phyloP scores from a whole-genome alignment of 345 rosid genomes.

The Sisymbrium irio region DNA sequence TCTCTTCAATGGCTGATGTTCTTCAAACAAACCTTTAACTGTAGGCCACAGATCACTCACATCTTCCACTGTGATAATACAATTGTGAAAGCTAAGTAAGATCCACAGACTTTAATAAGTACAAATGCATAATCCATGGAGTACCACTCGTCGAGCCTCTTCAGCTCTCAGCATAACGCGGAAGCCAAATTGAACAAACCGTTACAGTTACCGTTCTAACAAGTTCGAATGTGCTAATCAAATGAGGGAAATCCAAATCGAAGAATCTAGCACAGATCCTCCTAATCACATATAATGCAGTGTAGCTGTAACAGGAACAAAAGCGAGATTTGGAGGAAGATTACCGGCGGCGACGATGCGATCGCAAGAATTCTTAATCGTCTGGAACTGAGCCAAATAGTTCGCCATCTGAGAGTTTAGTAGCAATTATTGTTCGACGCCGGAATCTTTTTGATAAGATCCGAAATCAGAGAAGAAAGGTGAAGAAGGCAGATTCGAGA shows the following conservation, averaged over 20 bases:
- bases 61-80: conserved; percentile 68
- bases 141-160: no score
- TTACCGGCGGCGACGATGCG: conserved; percentile 84
- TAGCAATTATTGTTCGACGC: background rate
- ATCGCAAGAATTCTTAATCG: conserved; percentile 70
- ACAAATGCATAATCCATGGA: no score
- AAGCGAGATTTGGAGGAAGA: conserved; percentile 3
- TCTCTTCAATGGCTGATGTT: conserved; percentile 62
- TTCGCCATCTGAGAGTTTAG: conserved; percentile 69
- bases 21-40: conserved; percentile 67
- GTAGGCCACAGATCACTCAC: conserved; percentile 93
- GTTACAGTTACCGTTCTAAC: no score
- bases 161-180: no score
- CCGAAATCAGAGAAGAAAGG: background rate
- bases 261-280: background rate
- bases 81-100: no score
- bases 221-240: no score
- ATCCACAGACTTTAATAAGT: no score
- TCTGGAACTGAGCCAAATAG: conserved; percentile 86
- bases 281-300: background rate
- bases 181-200: no score
- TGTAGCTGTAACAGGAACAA: background rate
- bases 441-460: conserved; percentile 5
- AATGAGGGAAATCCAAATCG: background rate
- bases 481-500: background rate